Evolutionary conservation across 2,329 filamentous ascomycete species (phyloP), one percentile per base, ranked within the genome.

Genomic region (Lasiodiplodia sp.): DNA sequence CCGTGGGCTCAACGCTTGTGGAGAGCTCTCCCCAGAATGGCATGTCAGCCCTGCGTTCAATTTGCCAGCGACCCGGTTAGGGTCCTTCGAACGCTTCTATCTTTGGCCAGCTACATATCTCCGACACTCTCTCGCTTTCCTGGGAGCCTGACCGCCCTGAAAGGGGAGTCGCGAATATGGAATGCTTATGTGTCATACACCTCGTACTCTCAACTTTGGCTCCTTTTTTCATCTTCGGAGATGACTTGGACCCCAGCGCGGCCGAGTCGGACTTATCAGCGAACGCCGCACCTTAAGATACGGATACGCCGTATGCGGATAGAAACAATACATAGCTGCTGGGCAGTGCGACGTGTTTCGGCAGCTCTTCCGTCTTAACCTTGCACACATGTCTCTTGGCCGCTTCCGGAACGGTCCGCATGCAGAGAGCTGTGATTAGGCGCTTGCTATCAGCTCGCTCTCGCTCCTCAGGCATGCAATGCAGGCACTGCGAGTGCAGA

Each of bases 21-120:
- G 58, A 51, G 28, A 38, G 18, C 12, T 37, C 28, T 52, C 60
- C 58, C 60, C 60, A 49, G 60, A 64, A 64, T 38, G 47, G 60
- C 31, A 49, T 38, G 28, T 25, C 31, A 51, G 60, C 60, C 60
- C 44, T 64, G 47, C n/a, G 14, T 3, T 6, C 14, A n/a, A 28
- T 23, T 21, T 64, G 60, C 60, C 60, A 49, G 25, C 3, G 10
- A 64, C 47, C 60, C 60, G 60, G 60, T 52, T 38, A n/a, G n/a
- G 8, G 2, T 25, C 12, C 25, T 10, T 38, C 18, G 28, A 21
- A n/a, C 25, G 58, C 57, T 49, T 18, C 44, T 63, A 31, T 49
- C 25, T 63, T 37, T 63, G 56, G 37, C 23, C 37, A 12, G 21
- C 11, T 16, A 28, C 37, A 28, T 60, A 12, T 40, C 51, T 53